These are phyloP conservation scores for Amphicarpaea edgeworthii DNA, from an alignment of 306 rosid genomes.

Conservation along the genomic window DNA sequence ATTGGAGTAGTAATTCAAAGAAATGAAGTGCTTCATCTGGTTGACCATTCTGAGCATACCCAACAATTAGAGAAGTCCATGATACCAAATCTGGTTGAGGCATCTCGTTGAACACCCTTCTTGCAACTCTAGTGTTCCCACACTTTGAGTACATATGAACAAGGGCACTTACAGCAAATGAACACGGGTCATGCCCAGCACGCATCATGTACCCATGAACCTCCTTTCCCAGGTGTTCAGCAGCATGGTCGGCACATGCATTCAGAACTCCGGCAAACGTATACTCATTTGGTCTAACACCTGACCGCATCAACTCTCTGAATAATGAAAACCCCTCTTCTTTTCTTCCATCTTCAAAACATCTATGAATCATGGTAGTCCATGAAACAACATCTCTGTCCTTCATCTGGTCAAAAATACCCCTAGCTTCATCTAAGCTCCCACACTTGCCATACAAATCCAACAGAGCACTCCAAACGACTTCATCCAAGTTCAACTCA, in stretches of 20 bases:
- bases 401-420: conserved; percentile 4
- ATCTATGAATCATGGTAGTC: conserved; percentile 26
- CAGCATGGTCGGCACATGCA: conserved; percentile 16
- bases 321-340: conserved; percentile 6
- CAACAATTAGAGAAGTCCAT: conserved; percentile 23
- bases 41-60: conserved; percentile 21
- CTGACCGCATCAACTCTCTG: conserved; percentile 6
- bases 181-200: not conserved
- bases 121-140: not conserved
- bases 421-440: conserved; percentile 24
- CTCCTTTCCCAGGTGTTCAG: conserved; percentile 22
- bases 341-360: conserved; percentile 19
- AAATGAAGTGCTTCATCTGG: conserved; percentile 10
- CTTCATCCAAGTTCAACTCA: conserved; percentile 15
- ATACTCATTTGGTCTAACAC: conserved; percentile 22
- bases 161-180: conserved; percentile 20
- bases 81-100: conserved; percentile 15
- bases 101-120: conserved; percentile 16
- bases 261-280: conserved; percentile 20
- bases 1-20: conserved; percentile 19
- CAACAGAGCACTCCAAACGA: conserved; percentile 28
- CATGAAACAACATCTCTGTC: conserved; percentile 23
- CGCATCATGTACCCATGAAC: conserved; percentile 13
- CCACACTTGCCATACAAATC: conserved; percentile 29
- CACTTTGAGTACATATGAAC: conserved; percentile 25